Evolutionary conservation across 2,329 filamentous ascomycete species (phyloP), one percentile per base, ranked within the genome.

Genomic region (Phaeosphaeriaceae sp.): DNA sequence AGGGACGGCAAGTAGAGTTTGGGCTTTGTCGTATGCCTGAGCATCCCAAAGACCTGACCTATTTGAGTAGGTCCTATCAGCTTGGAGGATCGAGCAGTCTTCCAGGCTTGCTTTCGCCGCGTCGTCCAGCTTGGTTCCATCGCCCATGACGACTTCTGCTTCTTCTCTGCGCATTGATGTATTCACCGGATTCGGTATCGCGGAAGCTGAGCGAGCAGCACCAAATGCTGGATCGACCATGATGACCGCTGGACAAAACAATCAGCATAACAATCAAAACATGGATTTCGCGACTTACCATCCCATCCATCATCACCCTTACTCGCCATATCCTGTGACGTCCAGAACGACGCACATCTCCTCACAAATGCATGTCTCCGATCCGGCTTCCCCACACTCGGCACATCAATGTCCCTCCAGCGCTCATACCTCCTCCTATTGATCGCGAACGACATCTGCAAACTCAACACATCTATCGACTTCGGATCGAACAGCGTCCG

Each of bases 321-420:
- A 15, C 13, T 11, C 31, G 24, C 22, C 31, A 24, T 40, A 31
- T 21, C 36, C 24, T 54, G 53, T 3, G 53, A 54, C 11, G 59
- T 62, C 67, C 67, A 69, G 50, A 68, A 68, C 48, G 61, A 66
- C 9, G 63, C 63, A 36, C 63, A 63, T 33, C 63, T 48, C 31
- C 67, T 53, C 9, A 68, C 53, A 50, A 66, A 63, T 19, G 58
- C 61, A 54, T 60, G 64, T 57, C 49, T 51, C 48, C 53, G 53
- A 48, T 47, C 53, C 52, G 42, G 42, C 21, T 57, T 50, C 53
- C 54, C 40, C 44, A 42, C 25, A 55, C 53, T 42, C 22, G 56
- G 56, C 20, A 62, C 25, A 24, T 68, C 61, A 13, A 68, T 54
- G 47, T 63, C 63, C 47, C 55, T 53, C 63, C 67, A 69, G 41